Base-by-base conservation (phyloP, 1,284 basidiomycete genomes). In the Meripilus lineatus region DNA sequence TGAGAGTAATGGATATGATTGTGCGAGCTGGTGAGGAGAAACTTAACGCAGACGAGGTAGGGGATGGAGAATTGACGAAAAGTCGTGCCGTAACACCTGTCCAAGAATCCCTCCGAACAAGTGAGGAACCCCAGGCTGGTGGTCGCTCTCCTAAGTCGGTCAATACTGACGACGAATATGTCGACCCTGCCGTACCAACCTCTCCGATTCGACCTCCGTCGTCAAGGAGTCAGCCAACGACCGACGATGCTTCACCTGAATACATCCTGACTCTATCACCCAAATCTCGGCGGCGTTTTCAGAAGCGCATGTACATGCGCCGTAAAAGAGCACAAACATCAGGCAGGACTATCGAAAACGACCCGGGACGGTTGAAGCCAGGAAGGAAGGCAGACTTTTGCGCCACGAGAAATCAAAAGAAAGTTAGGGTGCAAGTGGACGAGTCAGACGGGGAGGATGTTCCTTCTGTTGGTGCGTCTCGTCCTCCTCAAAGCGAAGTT, bases 231-330 rank as follows among this genome's bases (percentile, higher is more conserved):
- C 17, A 35, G 10, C 8, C 18, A 8, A 35, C 18, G 11, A 10
- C 18, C 34, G 11, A 13, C 34, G n/a, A 30, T 30, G 10, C n/a
- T n/a, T n/a, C 28, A 30, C 8, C n/a, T n/a, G 10, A 8, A 30
- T 8, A 30, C 28, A 30, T 30, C 10, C 18, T 17, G n/a, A 8
- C 25, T 15, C 44, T 53, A 5, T 72, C 74, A n/a, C 79, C 81
- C 3, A 58, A 54, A 2, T 71, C 76, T 3, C 78, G 78, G 14
- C 72, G 78, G 33, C 79, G 75, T 26, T 52, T 77, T 25, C 64
- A 66, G 48, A 86, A 86, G 48, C 70, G 83, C 25, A 62, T 88
- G 5, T 75, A 84, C 55, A 87, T 87, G 84, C 78, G 85, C 8
- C 74, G 75, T 32, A 82, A 78, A 57, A 74, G 85, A 32, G 84